These are phyloP conservation scores for Nicotiana noctiflora DNA, from an alignment of 257 asterid species.

Conservation along the genomic window DNA sequence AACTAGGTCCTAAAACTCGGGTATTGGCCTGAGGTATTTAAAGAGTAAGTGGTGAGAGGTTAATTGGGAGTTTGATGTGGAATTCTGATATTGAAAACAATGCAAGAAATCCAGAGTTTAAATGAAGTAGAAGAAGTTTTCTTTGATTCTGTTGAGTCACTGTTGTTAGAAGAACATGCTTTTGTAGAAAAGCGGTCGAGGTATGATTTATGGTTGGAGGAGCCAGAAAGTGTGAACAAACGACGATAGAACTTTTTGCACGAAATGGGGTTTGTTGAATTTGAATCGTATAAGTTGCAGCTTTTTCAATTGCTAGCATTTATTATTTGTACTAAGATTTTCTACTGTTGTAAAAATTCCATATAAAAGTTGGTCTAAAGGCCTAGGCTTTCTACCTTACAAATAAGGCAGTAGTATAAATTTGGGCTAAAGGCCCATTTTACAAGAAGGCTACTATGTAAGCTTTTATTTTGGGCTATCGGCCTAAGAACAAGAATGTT, in stretches of 20 bases:
- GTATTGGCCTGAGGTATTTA: constrained; percentile 14
- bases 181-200: constrained; percentile 13
- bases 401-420: no score
- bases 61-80: constrained; percentile 29
- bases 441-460: no score
- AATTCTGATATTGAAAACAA: constrained; percentile 10
- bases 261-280: constrained; percentile 43
- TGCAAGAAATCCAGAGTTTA: constrained; percentile 40
- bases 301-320: no score
- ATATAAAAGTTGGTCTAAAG: no score
- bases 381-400: no score
- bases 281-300: no score
- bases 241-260: constrained; percentile 37
- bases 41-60: constrained; percentile 15
- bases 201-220: constrained; percentile 57
- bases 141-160: constrained; percentile 49
- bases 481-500: no score
- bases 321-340: no score
- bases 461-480: no score
- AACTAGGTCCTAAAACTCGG: constrained; percentile 43
- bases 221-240: constrained; percentile 54
- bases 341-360: no score
- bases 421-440: no score
- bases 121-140: constrained; percentile 50
- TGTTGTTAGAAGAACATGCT: constrained; percentile 30